Base-by-base conservation (phyloP, 148 eudicot species). In the Amaranthus cruentus region DNA sequence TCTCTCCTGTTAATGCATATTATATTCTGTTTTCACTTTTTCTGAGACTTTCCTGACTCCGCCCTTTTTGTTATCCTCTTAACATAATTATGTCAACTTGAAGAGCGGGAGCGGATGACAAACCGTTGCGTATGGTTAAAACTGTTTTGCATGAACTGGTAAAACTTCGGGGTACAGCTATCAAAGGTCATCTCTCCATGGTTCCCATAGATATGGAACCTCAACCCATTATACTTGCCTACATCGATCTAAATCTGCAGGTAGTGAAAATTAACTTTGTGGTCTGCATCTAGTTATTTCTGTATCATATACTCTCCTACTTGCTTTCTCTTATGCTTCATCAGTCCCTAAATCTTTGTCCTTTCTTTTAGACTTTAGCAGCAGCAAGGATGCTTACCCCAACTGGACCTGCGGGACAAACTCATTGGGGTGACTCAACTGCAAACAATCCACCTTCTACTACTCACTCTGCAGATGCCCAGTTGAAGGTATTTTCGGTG, bases 301-400 rank as follows among this genome's bases (percentile, higher is more conserved):
- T 46, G 7, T 47, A 64, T n/a, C 65, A 51, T 42, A 42, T 42
- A 10, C 4, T 4, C 13, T 6, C 38, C 58, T 61, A 12, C 2
- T 2, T 15, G 56, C 7, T 70, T 7, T 53, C 15, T 63, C 15
- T n/a, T 73, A 9, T 65, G 13, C 50, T 46, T 62, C 21, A 3
- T 47, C 18, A 18, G 18, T 18, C 5, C 38, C 54, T 42, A 28
- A 28, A 28, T 28, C 38, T 28, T 28, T 28, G 38, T 28, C 38
- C 38, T 28, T 18, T 12, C 14, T 13, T 66, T 55, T 15, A 96
- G 99, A 96, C 99, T 52, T 82, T 90, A 86, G 99, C 97, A 69
- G 97, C 99, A 75, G 99, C 97, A n/a, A 87, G 96, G 78, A 96
- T 92, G 99, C 79, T 96, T 81, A 92, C 97, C 8, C 99, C 99